A percentile compares a stretch with the other conserved stretches of the same genome.
Evolutionary conservation across 2,329 filamentous ascomycete species (phyloP).

Genomic region (Fusarium musae): DNA sequence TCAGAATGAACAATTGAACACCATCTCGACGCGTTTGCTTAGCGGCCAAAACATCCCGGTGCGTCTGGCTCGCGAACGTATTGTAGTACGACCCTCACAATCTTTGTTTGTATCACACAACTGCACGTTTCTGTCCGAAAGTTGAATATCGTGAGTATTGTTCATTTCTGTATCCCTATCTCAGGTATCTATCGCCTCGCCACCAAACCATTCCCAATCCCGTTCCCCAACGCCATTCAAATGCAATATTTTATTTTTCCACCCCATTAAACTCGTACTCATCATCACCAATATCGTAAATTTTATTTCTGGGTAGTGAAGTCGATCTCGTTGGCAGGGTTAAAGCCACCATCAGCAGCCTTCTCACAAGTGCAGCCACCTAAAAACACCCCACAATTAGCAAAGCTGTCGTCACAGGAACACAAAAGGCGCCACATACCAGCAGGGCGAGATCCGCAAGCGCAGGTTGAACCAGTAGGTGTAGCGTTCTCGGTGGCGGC

Average conservation of each 20-base stretch:
- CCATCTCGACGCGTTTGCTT: background rate
- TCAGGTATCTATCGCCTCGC: constrained; percentile 23
- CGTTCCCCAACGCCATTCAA: constrained; percentile 36
- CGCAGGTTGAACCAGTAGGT: constrained; percentile 70
- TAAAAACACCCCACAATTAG: constrained; percentile 42
- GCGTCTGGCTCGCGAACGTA: background rate
- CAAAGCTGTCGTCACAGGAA: background rate
- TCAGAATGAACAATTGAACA: background rate
- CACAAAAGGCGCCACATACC: constrained; percentile 59
- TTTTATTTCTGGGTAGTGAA: constrained; percentile 73
- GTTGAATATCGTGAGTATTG: background rate
- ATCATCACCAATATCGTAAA: background rate
- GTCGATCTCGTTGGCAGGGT: constrained; percentile 79
- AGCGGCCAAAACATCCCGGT: background rate
- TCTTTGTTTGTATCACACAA: background rate
- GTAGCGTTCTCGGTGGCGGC: constrained; percentile 75
- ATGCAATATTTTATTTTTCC: constrained; percentile 11
- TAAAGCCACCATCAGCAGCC: constrained; percentile 68
- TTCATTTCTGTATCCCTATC: constrained; percentile 12
- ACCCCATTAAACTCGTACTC: background rate
- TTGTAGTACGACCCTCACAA: background rate
- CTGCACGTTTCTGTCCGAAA: background rate
- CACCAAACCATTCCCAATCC: constrained; percentile 12
- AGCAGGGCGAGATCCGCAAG: constrained; percentile 79
- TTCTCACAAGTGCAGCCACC: constrained; percentile 87